Evolutionary conservation across 208 protist species (phyloP).

Genomic region (Crithidia thermophila): DNA sequence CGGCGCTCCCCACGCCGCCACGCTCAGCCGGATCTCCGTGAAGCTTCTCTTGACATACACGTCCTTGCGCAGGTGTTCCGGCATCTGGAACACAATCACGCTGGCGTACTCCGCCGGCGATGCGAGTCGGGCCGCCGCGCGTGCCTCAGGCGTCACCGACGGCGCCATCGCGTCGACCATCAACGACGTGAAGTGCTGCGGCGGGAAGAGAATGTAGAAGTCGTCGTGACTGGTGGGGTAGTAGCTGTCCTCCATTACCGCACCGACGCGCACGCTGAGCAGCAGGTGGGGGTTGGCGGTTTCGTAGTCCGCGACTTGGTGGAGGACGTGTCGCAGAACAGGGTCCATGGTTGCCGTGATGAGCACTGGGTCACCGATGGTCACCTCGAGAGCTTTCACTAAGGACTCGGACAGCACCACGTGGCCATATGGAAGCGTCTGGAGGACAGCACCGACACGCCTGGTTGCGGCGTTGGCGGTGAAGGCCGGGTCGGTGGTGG

Average conservation of each 20-base stretch:
- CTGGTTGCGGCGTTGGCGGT: slow-evolving; percentile 1
- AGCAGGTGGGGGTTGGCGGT: slow-evolving; percentile 21
- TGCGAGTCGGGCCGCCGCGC: neutral
- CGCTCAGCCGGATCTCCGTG: slow-evolving; percentile 36
- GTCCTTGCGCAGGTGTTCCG: slow-evolving; percentile 16
- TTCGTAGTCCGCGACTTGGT: neutral
- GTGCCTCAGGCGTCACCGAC: slow-evolving; percentile 12
- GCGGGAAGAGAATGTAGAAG: slow-evolving; percentile 37
- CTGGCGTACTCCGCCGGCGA: slow-evolving; percentile 35
- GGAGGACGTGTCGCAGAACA: slow-evolving; percentile 21
- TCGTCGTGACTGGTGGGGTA: slow-evolving; percentile 26
- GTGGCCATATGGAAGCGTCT: slow-evolving; percentile 1
- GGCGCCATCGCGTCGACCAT: slow-evolving; percentile 39
- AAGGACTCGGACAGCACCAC: neutral
- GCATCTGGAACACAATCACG: slow-evolving; percentile 51
- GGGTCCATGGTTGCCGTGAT: slow-evolving; percentile 16
- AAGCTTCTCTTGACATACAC: slow-evolving; percentile 52
- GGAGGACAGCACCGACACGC: neutral
- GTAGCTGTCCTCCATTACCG: slow-evolving; percentile 10
- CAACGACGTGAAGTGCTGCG: slow-evolving; percentile 18
- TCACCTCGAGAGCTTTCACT: slow-evolving; percentile 1
- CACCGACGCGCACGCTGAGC: slow-evolving; percentile 29
- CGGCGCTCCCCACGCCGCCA: slow-evolving; percentile 49
- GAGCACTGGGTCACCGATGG: slow-evolving; percentile 39
- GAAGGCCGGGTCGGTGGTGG: slow-evolving; percentile 1